A percentile compares a stretch with the other conserved stretches of the same genome.
These are phyloP conservation scores for Fomitiporia mediterranea DNA, from an alignment of 1,284 basidiomycete genomes.

Conservation along the genomic window DNA sequence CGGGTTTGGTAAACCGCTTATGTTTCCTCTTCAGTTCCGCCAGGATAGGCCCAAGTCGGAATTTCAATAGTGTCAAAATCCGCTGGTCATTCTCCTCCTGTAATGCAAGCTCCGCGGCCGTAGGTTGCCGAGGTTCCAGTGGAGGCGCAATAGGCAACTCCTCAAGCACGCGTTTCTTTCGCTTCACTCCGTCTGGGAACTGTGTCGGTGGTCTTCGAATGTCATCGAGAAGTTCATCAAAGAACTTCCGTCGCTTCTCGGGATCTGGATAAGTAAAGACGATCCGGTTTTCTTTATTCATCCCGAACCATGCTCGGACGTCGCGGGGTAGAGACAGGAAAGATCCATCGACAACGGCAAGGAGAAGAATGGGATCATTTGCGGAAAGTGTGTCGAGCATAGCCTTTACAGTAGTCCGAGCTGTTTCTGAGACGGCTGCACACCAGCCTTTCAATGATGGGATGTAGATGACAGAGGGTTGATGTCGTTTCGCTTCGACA, in stretches of 20 bases:
- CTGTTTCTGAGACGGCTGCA: constrained; percentile 77
- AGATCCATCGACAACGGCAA: constrained; percentile 83
- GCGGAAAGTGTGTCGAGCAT: constrained; percentile 89
- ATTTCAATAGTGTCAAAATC: constrained; percentile 81
- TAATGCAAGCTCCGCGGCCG: constrained; percentile 76
- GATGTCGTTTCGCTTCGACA: constrained; percentile 94
- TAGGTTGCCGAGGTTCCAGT: constrained; percentile 78
- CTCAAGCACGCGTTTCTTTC: constrained; percentile 83
- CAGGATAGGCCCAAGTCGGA: constrained; percentile 82
- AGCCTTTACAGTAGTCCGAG: constrained; percentile 81
- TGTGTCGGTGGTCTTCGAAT: constrained; percentile 75
- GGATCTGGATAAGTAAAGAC: constrained; percentile 48
- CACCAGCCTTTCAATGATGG: constrained; percentile 89
- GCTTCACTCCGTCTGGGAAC: constrained; percentile 87
- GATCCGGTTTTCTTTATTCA: constrained; percentile 71
- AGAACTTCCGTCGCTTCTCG: constrained; percentile 73
- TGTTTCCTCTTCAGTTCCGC: constrained; percentile 91
- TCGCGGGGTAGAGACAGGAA: constrained; percentile 74
- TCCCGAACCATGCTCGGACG: constrained; percentile 90
- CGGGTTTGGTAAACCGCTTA: constrained; percentile 84
- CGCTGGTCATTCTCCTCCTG: constrained; percentile 82
- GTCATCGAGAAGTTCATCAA: constrained; percentile 66
- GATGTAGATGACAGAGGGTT: constrained; percentile 94
- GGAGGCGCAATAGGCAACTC: constrained; percentile 88
- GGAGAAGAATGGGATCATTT: constrained; percentile 87